Evolutionary conservation across 768 basidiomycete genomes (phyloP).

Genomic region (Chlorophyllum brunneum): DNA sequence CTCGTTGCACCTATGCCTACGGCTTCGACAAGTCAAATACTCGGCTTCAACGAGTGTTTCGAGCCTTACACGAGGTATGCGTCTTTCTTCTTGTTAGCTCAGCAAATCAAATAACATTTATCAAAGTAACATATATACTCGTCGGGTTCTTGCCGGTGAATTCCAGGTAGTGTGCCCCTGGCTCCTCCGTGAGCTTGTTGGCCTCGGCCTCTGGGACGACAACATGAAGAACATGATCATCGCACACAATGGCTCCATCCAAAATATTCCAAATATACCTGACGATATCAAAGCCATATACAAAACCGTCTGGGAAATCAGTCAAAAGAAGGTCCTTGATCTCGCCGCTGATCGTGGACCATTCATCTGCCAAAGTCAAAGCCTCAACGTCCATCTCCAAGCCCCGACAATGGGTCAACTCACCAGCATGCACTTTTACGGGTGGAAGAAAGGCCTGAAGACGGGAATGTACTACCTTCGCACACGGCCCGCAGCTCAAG

Average conservation of each 20-base stretch:
- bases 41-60: slow-evolving; percentile 98
- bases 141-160: slow-evolving; percentile 98
- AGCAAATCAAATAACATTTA: slow-evolving; percentile 9
- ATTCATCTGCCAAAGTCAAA: slow-evolving; percentile 96
- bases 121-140: slow-evolving; percentile 92
- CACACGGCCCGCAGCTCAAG: slow-evolving; percentile 90
- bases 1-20: slow-evolving; percentile 98
- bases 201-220: slow-evolving; percentile 94
- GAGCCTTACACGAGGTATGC: slow-evolving; percentile 92
- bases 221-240: slow-evolving; percentile 99
- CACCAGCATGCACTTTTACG: slow-evolving; percentile 97
- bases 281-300: slow-evolving; percentile 95
- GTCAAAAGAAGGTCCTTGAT: slow-evolving; percentile 97
- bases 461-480: slow-evolving; percentile 99
- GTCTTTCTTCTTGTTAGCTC: slow-evolving; percentile 4
- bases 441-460: slow-evolving; percentile 99
- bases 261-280: slow-evolving; percentile 86
- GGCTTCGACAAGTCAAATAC: slow-evolving; percentile 96
- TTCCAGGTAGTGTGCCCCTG: slow-evolving; percentile 99
- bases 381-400: slow-evolving; percentile 89
- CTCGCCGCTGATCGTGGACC: slow-evolving; percentile 98
- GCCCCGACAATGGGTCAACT: slow-evolving; percentile 88
- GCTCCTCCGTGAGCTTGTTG: slow-evolving; percentile 97
- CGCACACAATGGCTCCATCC: slow-evolving; percentile 87
- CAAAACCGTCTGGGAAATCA: slow-evolving; percentile 99